Evolutionary conservation across 1,284 basidiomycete species (phyloP).

Genomic region (Cryptococcus hybrid): DNA sequence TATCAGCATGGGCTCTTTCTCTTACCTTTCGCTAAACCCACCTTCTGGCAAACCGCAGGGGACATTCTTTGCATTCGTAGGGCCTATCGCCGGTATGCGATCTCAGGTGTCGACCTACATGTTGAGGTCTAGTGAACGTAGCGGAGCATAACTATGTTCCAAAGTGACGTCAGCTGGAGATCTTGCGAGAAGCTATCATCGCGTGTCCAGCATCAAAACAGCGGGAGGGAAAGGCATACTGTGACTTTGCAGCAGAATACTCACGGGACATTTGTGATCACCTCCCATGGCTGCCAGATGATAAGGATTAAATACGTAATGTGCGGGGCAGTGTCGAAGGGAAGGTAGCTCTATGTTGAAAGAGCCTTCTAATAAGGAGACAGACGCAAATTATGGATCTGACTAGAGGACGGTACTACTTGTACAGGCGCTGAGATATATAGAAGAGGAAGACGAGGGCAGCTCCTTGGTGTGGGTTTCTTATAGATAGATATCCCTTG

Average conservation of each 20-base stretch:
- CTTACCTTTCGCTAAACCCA: slow-evolving; percentile 39
- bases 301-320: not conserved
- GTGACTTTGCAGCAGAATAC: slow-evolving; percentile 5
- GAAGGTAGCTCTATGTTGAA: too few relatives aligned
- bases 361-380: too few relatives aligned
- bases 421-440: too few relatives aligned
- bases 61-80: slow-evolving; percentile 84
- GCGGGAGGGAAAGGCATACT: not conserved
- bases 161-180: not conserved
- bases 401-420: too few relatives aligned
- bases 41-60: slow-evolving; percentile 85
- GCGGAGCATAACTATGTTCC: slow-evolving; percentile 63
- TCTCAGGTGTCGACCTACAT: slow-evolving; percentile 85
- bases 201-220: not conserved
- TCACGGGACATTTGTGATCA: slow-evolving; percentile 42
- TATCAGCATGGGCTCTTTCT: not conserved
- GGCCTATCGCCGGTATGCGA: slow-evolving; percentile 90
- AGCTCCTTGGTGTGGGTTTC: too few relatives aligned
- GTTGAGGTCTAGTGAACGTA: slow-evolving; percentile 83
- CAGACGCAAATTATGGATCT: too few relatives aligned
- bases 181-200: not conserved
- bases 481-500: too few relatives aligned
- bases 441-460: too few relatives aligned
- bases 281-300: slow-evolving; percentile 26
- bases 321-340: too few relatives aligned